Evolutionary conservation across 129 eudicot species (phyloP), one percentile per base, ranked within the genome.

Genomic region (Saposhnikovia divaricata): DNA sequence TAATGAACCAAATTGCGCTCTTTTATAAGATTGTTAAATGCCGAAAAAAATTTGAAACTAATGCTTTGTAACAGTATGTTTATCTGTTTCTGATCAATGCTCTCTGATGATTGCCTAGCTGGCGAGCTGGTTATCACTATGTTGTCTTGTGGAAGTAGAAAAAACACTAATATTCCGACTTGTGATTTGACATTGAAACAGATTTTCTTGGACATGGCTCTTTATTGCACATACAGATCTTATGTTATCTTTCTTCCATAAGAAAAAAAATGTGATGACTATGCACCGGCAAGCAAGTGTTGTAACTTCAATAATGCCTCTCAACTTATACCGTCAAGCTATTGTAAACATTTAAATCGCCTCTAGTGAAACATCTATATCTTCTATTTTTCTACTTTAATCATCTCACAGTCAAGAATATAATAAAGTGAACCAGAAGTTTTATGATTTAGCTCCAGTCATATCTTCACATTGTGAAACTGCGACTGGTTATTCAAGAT

Each of bases 141-240:
- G 76, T 0, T 19, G 13, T 42, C 16, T 12, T 9, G 6, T 73
- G 34, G 34, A 73, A 42, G 53, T 43, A 27, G 23, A 57, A 9
- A 75, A 77, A 80, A 74, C 68, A 55, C 85, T 80, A 84, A 78
- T 51, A 31, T 74, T 27, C 42, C 23, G 18, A 72, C 78, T 31
- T 19, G 21, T 66, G 66, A 2, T 19, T 71, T 74, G 50, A 21
- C 14, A 77, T 37, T 80, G 84, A 71, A 83, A 84, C 98, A 93
- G 98, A 84, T 83, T 43, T 95, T 95, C 77, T 88, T 88, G 90
- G 98, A 95, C 98, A 40, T 97, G 92, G 81, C 93, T 95, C 85
- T 95, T 95, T 89, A 92, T 96, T 78, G 98, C 90, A 80, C 98
- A 95, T 89, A 95, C 98, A 68, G 98, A 95, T 85, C 89, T 95